phyloP scores from a whole-genome alignment of 1,284 basidiomycete species.

The Cryptococcus wingfieldii region DNA sequence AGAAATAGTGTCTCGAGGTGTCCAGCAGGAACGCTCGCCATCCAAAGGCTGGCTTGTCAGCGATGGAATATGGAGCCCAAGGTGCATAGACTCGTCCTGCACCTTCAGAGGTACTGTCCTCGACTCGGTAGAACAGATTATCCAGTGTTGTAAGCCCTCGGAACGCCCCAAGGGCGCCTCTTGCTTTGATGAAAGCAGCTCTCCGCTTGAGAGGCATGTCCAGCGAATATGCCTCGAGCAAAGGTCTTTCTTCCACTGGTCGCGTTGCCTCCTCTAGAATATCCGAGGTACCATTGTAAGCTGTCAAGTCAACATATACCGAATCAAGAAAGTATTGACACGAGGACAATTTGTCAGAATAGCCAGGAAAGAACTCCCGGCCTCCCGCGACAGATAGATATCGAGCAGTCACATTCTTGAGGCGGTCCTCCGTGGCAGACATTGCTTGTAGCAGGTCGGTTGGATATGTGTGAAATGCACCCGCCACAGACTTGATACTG shows the following conservation, averaged over 20 bases:
- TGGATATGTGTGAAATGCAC: not conserved
- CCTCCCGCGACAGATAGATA: not conserved
- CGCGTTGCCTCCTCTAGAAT: slow-evolving; percentile 10
- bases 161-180: slow-evolving; percentile 69
- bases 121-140: slow-evolving; percentile 57
- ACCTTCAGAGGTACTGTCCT: not conserved
- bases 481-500: not conserved
- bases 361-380: slow-evolving; percentile 1
- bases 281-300: not conserved
- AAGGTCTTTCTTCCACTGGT: slow-evolving; percentile 16
- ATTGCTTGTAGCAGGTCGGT: slow-evolving; percentile 1
- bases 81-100: slow-evolving; percentile 19
- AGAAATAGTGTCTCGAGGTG: slow-evolving; percentile 60
- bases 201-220: slow-evolving; percentile 49
- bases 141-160: slow-evolving; percentile 77
- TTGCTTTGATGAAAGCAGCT: slow-evolving; percentile 60
- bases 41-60: slow-evolving; percentile 49
- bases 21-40: slow-evolving; percentile 73
- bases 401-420: not conserved
- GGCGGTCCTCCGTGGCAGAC: not conserved
- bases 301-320: not conserved
- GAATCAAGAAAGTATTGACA: not conserved
- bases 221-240: slow-evolving; percentile 21
- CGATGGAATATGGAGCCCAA: slow-evolving; percentile 43
- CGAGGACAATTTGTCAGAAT: not conserved